These are phyloP conservation scores for Candida suzukii DNA, from an alignment of 805 yeast species.

Conservation along the genomic window DNA sequence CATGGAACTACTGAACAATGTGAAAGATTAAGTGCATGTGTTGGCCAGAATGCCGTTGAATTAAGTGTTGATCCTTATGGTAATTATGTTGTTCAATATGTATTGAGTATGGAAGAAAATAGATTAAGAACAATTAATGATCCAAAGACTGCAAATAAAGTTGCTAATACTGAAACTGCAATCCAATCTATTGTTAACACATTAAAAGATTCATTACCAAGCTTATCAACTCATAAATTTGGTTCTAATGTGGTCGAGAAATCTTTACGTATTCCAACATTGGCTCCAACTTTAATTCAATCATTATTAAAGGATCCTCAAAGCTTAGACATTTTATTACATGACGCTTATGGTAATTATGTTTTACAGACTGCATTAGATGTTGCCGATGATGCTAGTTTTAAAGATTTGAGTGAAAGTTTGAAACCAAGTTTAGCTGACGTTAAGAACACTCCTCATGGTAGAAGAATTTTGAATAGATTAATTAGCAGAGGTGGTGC, in stretches of 20 bases:
- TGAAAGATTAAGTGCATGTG: constrained; percentile 53
- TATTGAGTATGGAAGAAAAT: constrained; percentile 38
- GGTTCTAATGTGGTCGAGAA: constrained; percentile 58
- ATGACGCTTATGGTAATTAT: constrained; percentile 55
- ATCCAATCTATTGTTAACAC: constrained; percentile 21
- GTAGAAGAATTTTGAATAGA: constrained; percentile 83
- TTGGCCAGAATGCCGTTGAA: constrained; percentile 60
- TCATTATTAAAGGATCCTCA: constrained; percentile 31
- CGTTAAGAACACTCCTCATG: constrained; percentile 88
- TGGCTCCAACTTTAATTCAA: constrained; percentile 37
- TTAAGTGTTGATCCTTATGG: constrained; percentile 92
- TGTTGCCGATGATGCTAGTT: constrained; percentile 44
- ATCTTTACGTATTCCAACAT: constrained; percentile 38
- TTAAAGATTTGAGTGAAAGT: constrained; percentile 45
- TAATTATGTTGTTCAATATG: constrained; percentile 94
- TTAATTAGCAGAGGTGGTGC: constrained; percentile 27
- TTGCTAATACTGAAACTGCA: constrained; percentile 23
- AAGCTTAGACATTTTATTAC: constrained; percentile 36
- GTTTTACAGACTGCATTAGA: constrained; percentile 54
- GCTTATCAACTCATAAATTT: constrained; percentile 51
- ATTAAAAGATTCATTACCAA: constrained; percentile 23
- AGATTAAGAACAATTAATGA: constrained; percentile 23
- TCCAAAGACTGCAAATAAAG: constrained; percentile 12
- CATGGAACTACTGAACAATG: constrained; percentile 73
- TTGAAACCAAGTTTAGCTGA: constrained; percentile 72